Evolutionary conservation across 768 basidiomycete species (phyloP).

Genomic region (Cyclocybe cylindracea): DNA sequence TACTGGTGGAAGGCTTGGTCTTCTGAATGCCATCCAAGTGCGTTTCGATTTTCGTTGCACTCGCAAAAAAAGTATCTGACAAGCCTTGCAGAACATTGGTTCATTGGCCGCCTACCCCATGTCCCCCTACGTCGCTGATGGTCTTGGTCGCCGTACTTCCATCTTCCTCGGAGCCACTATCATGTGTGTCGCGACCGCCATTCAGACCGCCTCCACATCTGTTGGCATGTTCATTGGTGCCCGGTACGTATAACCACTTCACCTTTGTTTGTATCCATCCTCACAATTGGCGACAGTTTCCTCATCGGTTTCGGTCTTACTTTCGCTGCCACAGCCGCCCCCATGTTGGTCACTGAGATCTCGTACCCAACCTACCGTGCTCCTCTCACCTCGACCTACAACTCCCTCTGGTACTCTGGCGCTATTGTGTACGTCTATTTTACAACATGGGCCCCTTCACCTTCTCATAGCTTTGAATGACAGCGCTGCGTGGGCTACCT

Average conservation of each 20-base stretch:
- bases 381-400: constrained; percentile 75
- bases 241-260: constrained; percentile 41
- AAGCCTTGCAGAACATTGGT: constrained; percentile 60
- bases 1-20: constrained; percentile 55
- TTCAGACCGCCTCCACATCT: constrained; percentile 73
- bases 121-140: constrained; percentile 71
- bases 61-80: background rate
- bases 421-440: constrained; percentile 62
- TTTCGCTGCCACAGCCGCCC: constrained; percentile 76
- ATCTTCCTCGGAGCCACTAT: constrained; percentile 71
- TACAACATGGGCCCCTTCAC: constrained; percentile 1
- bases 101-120: constrained; percentile 67
- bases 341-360: constrained; percentile 84
- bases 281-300: constrained; percentile 39
- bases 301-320: constrained; percentile 77
- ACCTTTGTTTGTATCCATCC: background rate
- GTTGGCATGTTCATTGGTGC: constrained; percentile 82
- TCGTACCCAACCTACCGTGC: constrained; percentile 84
- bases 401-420: constrained; percentile 87
- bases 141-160: constrained; percentile 64
- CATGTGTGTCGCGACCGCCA: constrained; percentile 66
- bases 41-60: constrained; percentile 15
- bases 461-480: background rate
- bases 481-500: constrained; percentile 84
- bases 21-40: constrained; percentile 77